Base-by-base conservation (phyloP, 495 filamentous ascomycete genomes). In the Trichoderma asperelloides region DNA sequence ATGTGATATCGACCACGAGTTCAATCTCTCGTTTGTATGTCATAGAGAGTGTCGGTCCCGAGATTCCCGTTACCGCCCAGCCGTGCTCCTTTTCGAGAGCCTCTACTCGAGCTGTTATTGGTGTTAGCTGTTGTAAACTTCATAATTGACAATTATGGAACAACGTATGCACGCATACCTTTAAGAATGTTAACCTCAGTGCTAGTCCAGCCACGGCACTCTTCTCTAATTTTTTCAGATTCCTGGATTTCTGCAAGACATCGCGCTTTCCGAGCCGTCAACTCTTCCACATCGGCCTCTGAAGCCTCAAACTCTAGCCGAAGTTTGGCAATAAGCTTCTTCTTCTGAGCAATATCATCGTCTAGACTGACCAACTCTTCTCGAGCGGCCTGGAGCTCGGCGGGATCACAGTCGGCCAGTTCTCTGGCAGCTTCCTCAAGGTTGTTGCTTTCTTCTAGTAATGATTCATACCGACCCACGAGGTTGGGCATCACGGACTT, bases 151-250 rank as follows among this genome's bases (percentile, higher is more conserved):
- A 63, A 23, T 33, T 6, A 51, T 0, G 18, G 41, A 45, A 16
- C 23, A 5, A 62, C 21, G 23, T 28, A 28, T 62, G 13, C 8
- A 68, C 51, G 43, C 82, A 71, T 78, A 91, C 89, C 83, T 81
- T 93, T 91, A 9, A 94, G 78, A 28, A 81, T 81, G 65, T 77
- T 80, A 66, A 98, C 88, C 74, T 98, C 95, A 21, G 80, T 84
- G 37, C 87, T 83, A 68, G 87, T 95, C 90, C 93, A 97, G 25
- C 95, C 93, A 21, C 93, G 85, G 74, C 89, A 96, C 71, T 95
- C 88, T 74, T 96, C 91, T 69, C 89, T 86, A 43, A 96, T 80
- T 66, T 87, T 88, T 72, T 97, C 92, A 0, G 94, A 92, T 70
- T 93, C 88, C 65, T 85, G 82, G 66, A 97, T 97, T 40, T 93